Evolutionary conservation across 768 basidiomycete species (phyloP), one percentile per base, ranked within the genome.

Genomic region (Suillus alpinus): DNA sequence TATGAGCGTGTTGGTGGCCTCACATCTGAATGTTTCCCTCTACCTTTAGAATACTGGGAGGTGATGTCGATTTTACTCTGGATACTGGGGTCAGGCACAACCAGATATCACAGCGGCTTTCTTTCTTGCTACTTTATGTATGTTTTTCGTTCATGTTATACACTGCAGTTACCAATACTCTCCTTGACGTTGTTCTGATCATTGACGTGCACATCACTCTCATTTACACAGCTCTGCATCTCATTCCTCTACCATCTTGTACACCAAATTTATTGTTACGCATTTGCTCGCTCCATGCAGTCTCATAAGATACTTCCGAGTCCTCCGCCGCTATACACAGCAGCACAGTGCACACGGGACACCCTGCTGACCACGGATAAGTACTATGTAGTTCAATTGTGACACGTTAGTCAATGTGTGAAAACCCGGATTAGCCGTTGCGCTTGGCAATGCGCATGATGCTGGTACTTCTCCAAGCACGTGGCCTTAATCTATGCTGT

Each of bases 401-500:
- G 14, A 29, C 40, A 26, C 14, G 12, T 32, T n/a, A 12, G 46
- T 55, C 58, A 55, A n/a, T 53, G 49, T n/a, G 41, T 44, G n/a
- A 8, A n/a, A 32, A 49, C 16, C 12, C 40, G 41, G 10, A 32
- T 46, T 43, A 23, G 4, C 23, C 2, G 3, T 18, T 4, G 16
- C 6, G 31, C 26, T 46, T 46, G 13, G 14, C 47, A 49, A 49
- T 47, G 26, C 23, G 6, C 46, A 14, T 26, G 23, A 13, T 23
- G 29, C 8, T 23, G 6, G 10, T 55, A 37, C 34, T 39, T 55
- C 36, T 55, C 6, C 13, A 26, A 55, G 9, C 36, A 23, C 9
- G 36, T 53, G 16, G 16, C 23, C 37, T 56, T 40, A 57, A 14
- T 31, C 8, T 37, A 63, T 63, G 68, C 14, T 55, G 26, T 26